A percentile compares a stretch with the other conserved stretches of the same genome.
phyloP scores from a whole-genome alignment of 139 green algal genomes.

The Chlorella vulgaris region DNA sequence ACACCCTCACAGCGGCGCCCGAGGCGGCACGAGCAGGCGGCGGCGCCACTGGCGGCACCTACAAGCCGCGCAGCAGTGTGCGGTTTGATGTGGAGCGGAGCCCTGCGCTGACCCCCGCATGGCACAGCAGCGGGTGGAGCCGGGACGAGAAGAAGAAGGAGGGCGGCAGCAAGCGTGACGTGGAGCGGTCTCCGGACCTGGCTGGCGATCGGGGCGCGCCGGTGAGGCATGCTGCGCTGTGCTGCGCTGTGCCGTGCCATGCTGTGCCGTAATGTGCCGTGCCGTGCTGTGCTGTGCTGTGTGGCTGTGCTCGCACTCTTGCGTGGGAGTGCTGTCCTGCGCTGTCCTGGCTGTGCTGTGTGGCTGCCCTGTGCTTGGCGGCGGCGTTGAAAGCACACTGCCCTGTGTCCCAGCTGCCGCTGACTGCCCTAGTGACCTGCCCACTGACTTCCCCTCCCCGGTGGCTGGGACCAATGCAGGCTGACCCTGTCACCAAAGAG shows the following conservation, averaged over 20 bases:
- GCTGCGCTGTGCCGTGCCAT: no score
- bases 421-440: no score
- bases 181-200: constrained; percentile 67
- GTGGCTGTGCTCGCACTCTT: no score
- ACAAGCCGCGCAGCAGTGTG: constrained; percentile 55
- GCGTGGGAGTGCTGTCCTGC: no score
- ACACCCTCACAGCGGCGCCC: constrained; percentile 27
- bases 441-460: no score
- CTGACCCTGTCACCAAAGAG: constrained; percentile 37
- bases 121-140: constrained; percentile 69
- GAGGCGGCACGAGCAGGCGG: constrained; percentile 22
- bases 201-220: constrained; percentile 14
- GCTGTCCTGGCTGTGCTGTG: no score
- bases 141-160: constrained; percentile 10
- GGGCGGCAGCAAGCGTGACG: constrained; percentile 8
- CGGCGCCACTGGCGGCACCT: constrained; percentile 3
- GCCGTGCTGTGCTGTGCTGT: no score
- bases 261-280: no score
- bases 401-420: no score
- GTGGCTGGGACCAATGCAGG: background rate
- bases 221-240: no score
- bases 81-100: constrained; percentile 70
- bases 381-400: no score
- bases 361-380: no score
- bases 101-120: constrained; percentile 73